Conservation (phyloP, 352 stramenopile genomes). For the Globisporangium okanoganense region DNA sequence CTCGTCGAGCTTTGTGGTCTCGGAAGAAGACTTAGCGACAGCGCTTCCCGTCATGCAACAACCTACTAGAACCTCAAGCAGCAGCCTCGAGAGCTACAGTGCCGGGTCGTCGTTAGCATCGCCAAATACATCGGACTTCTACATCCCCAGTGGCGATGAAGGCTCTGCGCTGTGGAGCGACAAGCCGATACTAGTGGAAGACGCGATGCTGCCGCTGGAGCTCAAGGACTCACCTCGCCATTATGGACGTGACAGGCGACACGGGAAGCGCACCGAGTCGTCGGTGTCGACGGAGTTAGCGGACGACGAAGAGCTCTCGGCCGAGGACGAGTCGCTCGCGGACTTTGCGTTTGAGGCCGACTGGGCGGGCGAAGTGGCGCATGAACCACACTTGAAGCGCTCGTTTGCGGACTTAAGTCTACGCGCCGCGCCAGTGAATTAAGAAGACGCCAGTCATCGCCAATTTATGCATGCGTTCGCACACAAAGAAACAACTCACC, state of each 20-base stretch:
- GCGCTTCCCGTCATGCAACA: slow-evolving; percentile 22
- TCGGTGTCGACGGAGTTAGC: slow-evolving; percentile 9
- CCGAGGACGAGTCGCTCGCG: slow-evolving; percentile 47
- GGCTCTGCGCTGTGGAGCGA: not conserved
- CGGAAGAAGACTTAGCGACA: slow-evolving; percentile 50
- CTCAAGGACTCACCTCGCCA: slow-evolving; percentile 33
- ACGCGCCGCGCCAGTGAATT: slow-evolving; percentile 4
- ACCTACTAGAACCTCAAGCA: slow-evolving; percentile 8
- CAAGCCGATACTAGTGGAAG: not conserved
- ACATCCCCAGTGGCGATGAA: not conserved
- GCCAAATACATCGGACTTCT: not conserved
- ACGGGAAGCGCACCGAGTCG: slow-evolving; percentile 13
- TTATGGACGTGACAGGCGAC: not conserved
- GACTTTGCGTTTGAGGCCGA: slow-evolving; percentile 77
- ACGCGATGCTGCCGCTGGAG: slow-evolving; percentile 41
- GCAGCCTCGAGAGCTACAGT: not conserved
- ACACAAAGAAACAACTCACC: not conserved
- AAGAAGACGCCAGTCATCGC: not conserved
- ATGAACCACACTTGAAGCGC: not conserved
- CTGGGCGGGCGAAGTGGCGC: slow-evolving; percentile 46
- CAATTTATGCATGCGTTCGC: not conserved
- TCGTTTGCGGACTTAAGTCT: slow-evolving; percentile 1
- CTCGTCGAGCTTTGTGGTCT: slow-evolving; percentile 69
- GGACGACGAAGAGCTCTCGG: slow-evolving; percentile 19
- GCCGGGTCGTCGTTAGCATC: slow-evolving; percentile 3